These are phyloP conservation scores for Pichia nanzhaoensis DNA, from an alignment of 805 yeast species.

Conservation along the genomic window DNA sequence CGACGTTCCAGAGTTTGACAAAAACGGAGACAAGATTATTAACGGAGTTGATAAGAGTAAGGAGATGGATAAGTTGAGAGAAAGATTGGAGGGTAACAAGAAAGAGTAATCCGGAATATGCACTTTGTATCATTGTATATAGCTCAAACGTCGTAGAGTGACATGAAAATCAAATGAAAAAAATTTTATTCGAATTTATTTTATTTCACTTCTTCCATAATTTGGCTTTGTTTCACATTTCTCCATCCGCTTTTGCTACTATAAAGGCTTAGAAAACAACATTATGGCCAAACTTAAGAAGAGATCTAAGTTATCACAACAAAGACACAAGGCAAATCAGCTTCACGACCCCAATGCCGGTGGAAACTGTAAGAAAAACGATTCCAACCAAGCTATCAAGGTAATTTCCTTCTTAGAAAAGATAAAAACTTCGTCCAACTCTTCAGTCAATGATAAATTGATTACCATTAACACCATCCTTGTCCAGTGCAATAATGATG, in stretches of 20 bases:
- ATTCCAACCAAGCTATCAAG: constrained; percentile 35
- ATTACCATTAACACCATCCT: constrained; percentile 72
- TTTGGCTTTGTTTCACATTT: neutral
- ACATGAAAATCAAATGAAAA: neutral
- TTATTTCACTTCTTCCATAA: neutral
- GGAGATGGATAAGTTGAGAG: constrained; percentile 19
- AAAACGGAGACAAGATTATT: constrained; percentile 32
- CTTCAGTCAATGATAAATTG: constrained; percentile 63
- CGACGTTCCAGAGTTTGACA: constrained; percentile 46
- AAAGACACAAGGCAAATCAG: constrained; percentile 17
- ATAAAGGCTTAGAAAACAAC: no score
- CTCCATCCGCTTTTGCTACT: neutral
- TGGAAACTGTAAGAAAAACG: neutral
- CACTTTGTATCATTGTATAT: neutral
- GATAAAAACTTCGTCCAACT: constrained; percentile 39
- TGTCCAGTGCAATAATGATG: constrained; percentile 48
- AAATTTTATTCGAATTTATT: neutral
- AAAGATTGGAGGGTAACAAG: constrained; percentile 12
- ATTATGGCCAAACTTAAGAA: constrained; percentile 72
- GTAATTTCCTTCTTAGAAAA: constrained; percentile 64
- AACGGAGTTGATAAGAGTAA: constrained; percentile 19
- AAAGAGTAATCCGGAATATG: constrained; percentile 1
- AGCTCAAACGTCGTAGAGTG: no score
- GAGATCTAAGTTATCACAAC: constrained; percentile 45
- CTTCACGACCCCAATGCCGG: neutral